Evolutionary conservation across 176 grass and related monocot genomes (phyloP), one percentile per base, ranked within the genome.

Genomic region (Aegilops longissima): DNA sequence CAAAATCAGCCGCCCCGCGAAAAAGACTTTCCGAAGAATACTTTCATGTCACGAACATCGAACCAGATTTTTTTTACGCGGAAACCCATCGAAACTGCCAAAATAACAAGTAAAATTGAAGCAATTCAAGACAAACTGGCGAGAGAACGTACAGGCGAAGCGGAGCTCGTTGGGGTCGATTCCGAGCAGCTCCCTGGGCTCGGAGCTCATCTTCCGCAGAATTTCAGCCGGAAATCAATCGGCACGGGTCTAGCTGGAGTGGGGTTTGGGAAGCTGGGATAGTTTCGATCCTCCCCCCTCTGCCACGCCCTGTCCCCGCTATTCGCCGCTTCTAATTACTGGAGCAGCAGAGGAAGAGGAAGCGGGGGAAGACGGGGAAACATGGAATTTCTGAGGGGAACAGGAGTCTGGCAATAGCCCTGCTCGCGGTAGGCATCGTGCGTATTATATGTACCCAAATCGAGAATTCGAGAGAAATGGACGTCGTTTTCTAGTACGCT

Each of bases 161-260:
- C 86, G 84, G 38, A 97, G 94, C 83, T 97, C 90, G 73, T 74
- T 36, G 68, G 94, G 94, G 11, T 97, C 87, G 82, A 97, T 92
- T 82, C 90, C 82, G 8, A 97, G 92, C 85, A 96, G 84, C 66
- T 87, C 92, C 39, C 80, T 89, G 59, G 77, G 5, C 36, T 88
- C 88, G 62, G 88, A 24, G 82, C 45, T 92, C 94, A 97, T 97
- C 77, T 72, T 73, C 9, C 23, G 18, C 13, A 13, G 25, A 11
- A 23, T 7, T 59, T 27, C 11, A 21, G 23, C 23, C 31, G 9
- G 17, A 12, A 47, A 36, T 54, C 49, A 35, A 62, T 17, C 71
- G 34, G 66, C 24, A n/a, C 66, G 61, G 59, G 74, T 51, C 23
- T 49, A 40, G 77, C 31, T 51, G 24, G 77, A 70, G 82, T 17